A percentile compares a stretch with the other conserved stretches of the same genome.
These are phyloP conservation scores for Moricandia arvensis DNA, from an alignment of 345 rosid species.

Conservation along the genomic window DNA sequence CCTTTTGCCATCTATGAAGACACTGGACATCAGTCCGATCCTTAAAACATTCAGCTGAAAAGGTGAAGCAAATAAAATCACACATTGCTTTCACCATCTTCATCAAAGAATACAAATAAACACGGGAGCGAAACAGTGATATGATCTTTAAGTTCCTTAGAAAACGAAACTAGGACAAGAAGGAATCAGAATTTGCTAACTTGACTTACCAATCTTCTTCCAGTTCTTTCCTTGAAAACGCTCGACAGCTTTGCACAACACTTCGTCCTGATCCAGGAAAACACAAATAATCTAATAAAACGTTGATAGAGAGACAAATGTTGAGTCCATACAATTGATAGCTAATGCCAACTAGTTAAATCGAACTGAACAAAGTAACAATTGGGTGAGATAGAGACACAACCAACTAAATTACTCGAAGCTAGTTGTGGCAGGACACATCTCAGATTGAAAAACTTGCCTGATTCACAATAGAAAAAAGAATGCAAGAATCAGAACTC, in stretches of 20 bases:
- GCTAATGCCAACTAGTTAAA: neutral
- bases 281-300: neutral
- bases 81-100: slow-evolving; percentile 20
- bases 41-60: slow-evolving; percentile 92
- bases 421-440: neutral
- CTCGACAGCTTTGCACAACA: slow-evolving; percentile 87
- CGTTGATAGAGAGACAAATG: neutral
- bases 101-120: neutral
- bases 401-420: neutral
- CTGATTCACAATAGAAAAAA: slow-evolving; percentile 1
- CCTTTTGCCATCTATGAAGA: slow-evolving; percentile 99
- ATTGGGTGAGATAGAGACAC: neutral
- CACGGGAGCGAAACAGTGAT: neutral
- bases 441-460: neutral
- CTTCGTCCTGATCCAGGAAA: slow-evolving; percentile 70
- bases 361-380: slow-evolving; percentile 15
- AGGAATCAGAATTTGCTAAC: neutral
- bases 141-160: neutral
- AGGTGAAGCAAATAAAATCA: slow-evolving; percentile 37
- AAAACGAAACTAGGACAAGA: slow-evolving; percentile 9
- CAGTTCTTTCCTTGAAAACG: slow-evolving; percentile 98
- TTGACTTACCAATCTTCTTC: slow-evolving; percentile 88
- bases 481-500: slow-evolving; percentile 1
- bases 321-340: neutral
- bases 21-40: slow-evolving; percentile 99